Evolutionary conservation across 2,329 filamentous ascomycete species (phyloP).

Genomic region (Hysterium pulicare): DNA sequence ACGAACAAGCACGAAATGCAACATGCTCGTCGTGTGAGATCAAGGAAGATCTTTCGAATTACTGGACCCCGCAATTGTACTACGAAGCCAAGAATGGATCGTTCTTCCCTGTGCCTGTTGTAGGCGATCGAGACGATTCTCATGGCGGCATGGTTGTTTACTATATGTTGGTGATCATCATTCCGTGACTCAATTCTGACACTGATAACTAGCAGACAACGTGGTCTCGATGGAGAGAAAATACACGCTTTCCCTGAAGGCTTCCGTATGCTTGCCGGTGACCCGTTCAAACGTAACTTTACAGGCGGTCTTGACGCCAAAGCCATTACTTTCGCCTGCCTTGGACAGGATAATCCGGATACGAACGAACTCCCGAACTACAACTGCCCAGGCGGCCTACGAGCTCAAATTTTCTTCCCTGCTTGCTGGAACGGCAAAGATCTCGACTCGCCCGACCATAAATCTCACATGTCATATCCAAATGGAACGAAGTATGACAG

Average conservation of each 20-base stretch:
- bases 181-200: neutral
- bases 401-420: slow-evolving; percentile 68
- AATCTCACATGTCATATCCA: slow-evolving; percentile 63
- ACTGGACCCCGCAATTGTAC: slow-evolving; percentile 73
- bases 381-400: slow-evolving; percentile 60
- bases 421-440: slow-evolving; percentile 67
- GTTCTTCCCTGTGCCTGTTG: slow-evolving; percentile 60
- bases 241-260: slow-evolving; percentile 68
- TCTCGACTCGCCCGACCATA: slow-evolving; percentile 57
- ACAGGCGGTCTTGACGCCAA: slow-evolving; percentile 43
- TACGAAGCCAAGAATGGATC: slow-evolving; percentile 48
- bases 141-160: slow-evolving; percentile 69
- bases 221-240: slow-evolving; percentile 57
- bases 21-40: slow-evolving; percentile 67
- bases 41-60: slow-evolving; percentile 67
- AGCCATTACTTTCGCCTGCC: slow-evolving; percentile 57
- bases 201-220: slow-evolving; percentile 36
- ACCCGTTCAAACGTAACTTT: slow-evolving; percentile 56
- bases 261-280: slow-evolving; percentile 69
- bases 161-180: slow-evolving; percentile 51
- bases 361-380: slow-evolving; percentile 65
- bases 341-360: slow-evolving; percentile 41
- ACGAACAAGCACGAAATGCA: slow-evolving; percentile 56
- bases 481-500: slow-evolving; percentile 41
- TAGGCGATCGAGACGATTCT: slow-evolving; percentile 45